phyloP scores from a whole-genome alignment of 83 land plant species.

The Picea abies region DNA sequence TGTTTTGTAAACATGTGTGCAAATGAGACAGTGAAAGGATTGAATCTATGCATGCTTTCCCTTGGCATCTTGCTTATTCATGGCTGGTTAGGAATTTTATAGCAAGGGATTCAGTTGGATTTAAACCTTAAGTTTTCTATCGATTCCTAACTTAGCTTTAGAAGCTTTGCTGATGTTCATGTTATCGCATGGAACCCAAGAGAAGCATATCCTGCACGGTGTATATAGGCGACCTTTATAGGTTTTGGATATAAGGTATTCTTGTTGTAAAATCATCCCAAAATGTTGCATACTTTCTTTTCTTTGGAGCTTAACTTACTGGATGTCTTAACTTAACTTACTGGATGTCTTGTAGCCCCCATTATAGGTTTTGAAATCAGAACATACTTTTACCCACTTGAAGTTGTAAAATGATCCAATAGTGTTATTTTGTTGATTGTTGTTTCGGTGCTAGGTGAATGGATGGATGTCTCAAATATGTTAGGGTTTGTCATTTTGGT shows the following conservation, averaged over 20 bases:
- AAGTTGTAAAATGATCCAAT: not conserved
- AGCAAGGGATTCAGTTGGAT: not conserved
- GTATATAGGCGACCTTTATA: not conserved
- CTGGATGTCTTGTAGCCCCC: not conserved
- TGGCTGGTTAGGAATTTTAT: not conserved
- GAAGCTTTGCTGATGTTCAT: not conserved
- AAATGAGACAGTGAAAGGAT: not conserved
- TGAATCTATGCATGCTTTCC: not conserved
- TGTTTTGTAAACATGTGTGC: not conserved
- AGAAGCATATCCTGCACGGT: not conserved
- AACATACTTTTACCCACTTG: not conserved
- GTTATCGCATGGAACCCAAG: not conserved
- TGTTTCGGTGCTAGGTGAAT: not conserved
- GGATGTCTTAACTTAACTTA: no score
- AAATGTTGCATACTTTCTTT: no score
- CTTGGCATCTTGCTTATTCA: not conserved
- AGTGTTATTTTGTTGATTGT: not conserved
- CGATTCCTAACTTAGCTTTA: not conserved
- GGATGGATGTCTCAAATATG: not conserved
- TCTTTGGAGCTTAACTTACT: no score
- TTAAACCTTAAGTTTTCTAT: not conserved
- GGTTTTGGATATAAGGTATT: not conserved
- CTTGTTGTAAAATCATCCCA: no score
- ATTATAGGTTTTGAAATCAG: not conserved
- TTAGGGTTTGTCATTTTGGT: not conserved